A percentile compares a stretch with the other conserved stretches of the same genome.
phyloP scores from a whole-genome alignment of 139 green algal genomes.

The Gonium pectorale region DNA sequence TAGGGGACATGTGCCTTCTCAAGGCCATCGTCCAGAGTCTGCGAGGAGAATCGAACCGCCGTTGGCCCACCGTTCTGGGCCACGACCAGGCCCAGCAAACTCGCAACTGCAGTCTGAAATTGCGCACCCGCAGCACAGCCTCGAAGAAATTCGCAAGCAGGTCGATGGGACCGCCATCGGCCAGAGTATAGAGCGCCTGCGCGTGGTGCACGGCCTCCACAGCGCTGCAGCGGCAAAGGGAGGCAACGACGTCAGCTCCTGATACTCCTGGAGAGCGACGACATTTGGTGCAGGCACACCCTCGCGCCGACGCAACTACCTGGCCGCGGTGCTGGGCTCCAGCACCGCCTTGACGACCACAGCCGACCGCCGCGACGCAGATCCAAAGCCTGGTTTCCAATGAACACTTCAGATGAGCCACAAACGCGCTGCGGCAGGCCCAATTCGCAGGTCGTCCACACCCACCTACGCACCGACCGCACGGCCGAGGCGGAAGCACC shows the following conservation, averaged over 20 bases:
- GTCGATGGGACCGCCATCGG: conserved; percentile 74
- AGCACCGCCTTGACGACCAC: conserved; percentile 27
- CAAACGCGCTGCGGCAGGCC: background rate
- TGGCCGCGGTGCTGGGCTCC: conserved; percentile 23
- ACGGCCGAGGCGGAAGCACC: conserved; percentile 25
- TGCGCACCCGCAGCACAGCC: conserved; percentile 76
- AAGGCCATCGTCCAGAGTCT: conserved; percentile 85
- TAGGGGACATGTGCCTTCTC: conserved; percentile 86
- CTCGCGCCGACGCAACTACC: conserved; percentile 24
- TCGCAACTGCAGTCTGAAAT: too few relatives aligned
- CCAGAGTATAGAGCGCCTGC: conserved; percentile 47
- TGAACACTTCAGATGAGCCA: background rate
- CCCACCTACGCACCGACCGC: background rate
- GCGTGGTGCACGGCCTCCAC: conserved; percentile 40
- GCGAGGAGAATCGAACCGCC: conserved; percentile 16
- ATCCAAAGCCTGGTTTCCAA: conserved; percentile 24
- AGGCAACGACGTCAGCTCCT: too few relatives aligned
- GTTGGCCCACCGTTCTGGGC: too few relatives aligned
- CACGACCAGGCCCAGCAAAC: too few relatives aligned
- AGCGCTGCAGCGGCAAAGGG: conserved; percentile 12
- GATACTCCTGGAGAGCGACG: too few relatives aligned
- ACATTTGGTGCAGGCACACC: too few relatives aligned
- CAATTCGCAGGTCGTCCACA: background rate
- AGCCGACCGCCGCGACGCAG: conserved; percentile 12
- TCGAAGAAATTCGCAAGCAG: conserved; percentile 83